Conservation (phyloP, 768 basidiomycete genomes). For the Ramaria sp. region DNA sequence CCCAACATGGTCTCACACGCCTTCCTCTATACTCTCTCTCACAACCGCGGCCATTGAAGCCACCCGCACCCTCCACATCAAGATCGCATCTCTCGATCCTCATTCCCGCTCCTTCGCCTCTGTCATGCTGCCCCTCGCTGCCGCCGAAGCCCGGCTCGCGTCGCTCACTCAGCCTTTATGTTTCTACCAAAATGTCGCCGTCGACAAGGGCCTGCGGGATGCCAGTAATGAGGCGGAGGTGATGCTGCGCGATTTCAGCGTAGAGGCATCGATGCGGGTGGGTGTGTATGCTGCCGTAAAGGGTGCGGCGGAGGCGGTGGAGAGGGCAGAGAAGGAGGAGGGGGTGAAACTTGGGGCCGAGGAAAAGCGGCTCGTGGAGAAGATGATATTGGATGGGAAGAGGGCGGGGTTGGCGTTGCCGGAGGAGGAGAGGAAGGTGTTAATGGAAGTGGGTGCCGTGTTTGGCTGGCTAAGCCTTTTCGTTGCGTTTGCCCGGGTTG, state of each 20-base stretch:
- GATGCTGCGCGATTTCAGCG: constrained; percentile 56
- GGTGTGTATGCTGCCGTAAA: constrained; percentile 68
- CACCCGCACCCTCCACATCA: constrained; percentile 45
- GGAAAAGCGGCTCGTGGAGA: constrained; percentile 69
- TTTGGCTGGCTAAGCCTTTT: too few species aligned
- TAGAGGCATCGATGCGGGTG: constrained; percentile 71
- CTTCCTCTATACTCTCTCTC: constrained; percentile 44
- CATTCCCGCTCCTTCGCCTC: constrained; percentile 58
- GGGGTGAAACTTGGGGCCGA: constrained; percentile 51
- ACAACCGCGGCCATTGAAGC: constrained; percentile 50
- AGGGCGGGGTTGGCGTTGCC: constrained; percentile 70
- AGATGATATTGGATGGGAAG: constrained; percentile 71
- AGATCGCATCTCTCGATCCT: constrained; percentile 44
- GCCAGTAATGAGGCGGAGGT: constrained; percentile 68
- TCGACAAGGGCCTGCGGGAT: constrained; percentile 66
- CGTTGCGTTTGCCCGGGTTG: not conserved
- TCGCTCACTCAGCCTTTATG: constrained; percentile 44
- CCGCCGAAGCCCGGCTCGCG: constrained; percentile 47
- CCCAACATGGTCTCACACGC: constrained; percentile 55
- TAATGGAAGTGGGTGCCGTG: constrained; percentile 27
- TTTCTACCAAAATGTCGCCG: constrained; percentile 79
- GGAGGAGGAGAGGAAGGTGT: constrained; percentile 43
- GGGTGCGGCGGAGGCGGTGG: constrained; percentile 33
- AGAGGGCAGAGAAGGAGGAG: constrained; percentile 44
- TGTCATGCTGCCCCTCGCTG: constrained; percentile 53